Evolutionary conservation across 2,329 filamentous ascomycete species (phyloP).

Genomic region (Microcera coccophila): DNA sequence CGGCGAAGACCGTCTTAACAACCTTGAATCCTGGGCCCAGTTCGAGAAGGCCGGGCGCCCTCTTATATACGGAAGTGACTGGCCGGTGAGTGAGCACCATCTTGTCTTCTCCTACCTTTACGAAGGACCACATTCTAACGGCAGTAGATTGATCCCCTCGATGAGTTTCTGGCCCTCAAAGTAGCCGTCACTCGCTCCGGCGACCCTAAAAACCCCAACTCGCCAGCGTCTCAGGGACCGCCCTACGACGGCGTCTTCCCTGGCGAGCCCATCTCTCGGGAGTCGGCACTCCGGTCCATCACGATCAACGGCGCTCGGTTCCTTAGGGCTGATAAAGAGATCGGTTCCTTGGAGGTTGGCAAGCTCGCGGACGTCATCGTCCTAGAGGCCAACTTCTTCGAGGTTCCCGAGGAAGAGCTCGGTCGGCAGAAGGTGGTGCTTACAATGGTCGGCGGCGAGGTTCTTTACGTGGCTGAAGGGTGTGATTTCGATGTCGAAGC

Average conservation of each 20-base stretch:
- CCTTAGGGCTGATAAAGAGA: constrained; percentile 22
- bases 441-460: constrained; percentile 26
- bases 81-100: too few relatives aligned
- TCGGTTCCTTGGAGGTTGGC: constrained; percentile 25
- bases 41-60: too few relatives aligned
- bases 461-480: constrained; percentile 23
- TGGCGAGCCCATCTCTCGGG: constrained; percentile 20
- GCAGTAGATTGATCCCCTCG: constrained; percentile 28
- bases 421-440: constrained; percentile 23
- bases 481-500: constrained; percentile 20
- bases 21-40: too few relatives aligned
- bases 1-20: too few relatives aligned
- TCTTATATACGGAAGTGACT: too few relatives aligned
- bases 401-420: constrained; percentile 21
- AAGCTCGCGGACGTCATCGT: constrained; percentile 26
- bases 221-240: constrained; percentile 18
- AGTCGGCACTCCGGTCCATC: constrained; percentile 18
- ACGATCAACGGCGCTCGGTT: constrained; percentile 23
- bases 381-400: constrained; percentile 24
- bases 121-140: too few relatives aligned
- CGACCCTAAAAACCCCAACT: constrained; percentile 25
- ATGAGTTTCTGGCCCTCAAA: constrained; percentile 27
- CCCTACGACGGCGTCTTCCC: constrained; percentile 20
- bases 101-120: too few relatives aligned
- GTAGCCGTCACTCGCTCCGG: constrained; percentile 25